These are phyloP conservation scores for Polychaeton citri DNA, from an alignment of 2,329 filamentous ascomycete species.

Conservation along the genomic window DNA sequence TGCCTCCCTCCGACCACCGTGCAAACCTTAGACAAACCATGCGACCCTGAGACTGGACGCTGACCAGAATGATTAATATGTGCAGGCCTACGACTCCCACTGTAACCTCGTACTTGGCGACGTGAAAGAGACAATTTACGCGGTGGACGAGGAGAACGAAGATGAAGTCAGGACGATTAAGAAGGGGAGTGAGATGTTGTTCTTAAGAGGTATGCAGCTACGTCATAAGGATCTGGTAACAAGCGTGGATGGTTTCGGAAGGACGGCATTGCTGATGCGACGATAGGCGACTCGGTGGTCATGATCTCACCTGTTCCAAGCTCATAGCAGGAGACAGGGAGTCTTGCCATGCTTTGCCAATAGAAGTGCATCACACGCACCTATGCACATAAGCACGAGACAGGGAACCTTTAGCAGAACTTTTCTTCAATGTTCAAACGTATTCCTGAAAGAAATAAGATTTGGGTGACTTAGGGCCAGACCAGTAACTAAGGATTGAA, in stretches of 20 bases:
- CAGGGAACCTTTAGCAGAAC: no score
- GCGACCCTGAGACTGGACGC: not conserved
- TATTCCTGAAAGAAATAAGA: no score
- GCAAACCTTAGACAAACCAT: not conserved
- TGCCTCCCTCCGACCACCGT: no score
- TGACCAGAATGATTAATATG: not conserved
- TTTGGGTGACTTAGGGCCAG: no score
- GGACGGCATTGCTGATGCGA: not conserved
- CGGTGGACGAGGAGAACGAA: conserved; percentile 76
- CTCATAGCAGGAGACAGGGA: no score
- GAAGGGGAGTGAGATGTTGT: conserved; percentile 97
- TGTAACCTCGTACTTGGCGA: conserved; percentile 95
- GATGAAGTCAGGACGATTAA: conserved; percentile 77
- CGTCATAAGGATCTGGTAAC: no score
- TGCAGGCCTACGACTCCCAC: conserved; percentile 91
- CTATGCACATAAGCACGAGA: no score
- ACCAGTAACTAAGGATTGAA: no score
- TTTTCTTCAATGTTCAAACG: no score
- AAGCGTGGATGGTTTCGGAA: no score
- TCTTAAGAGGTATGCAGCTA: conserved; percentile 78
- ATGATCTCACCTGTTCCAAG: conserved; percentile 25
- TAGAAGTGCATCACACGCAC: no score
- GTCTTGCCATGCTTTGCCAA: no score
- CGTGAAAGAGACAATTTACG: conserved; percentile 92
- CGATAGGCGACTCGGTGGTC: conserved; percentile 36